Evolutionary conservation across 2,329 filamentous ascomycete species (phyloP).

Genomic region (Sclerotinia glacialis): DNA sequence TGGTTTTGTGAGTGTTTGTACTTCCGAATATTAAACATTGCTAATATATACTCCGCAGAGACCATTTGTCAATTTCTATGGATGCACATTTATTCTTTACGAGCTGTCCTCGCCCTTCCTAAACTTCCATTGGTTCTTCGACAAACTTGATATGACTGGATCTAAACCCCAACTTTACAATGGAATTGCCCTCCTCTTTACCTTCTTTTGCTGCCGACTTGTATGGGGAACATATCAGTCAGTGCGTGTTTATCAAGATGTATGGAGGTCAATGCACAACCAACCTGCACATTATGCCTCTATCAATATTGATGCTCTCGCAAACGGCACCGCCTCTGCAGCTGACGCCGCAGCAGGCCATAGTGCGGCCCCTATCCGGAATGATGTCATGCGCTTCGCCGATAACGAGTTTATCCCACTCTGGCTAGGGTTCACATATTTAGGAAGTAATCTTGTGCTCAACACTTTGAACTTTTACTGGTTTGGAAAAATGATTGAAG

Average conservation of each 20-base stretch:
- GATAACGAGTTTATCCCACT: constrained; percentile 56
- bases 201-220: constrained; percentile 74
- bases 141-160: constrained; percentile 80
- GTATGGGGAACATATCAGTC: constrained; percentile 76
- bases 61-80: constrained; percentile 83
- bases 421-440: constrained; percentile 68
- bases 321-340: constrained; percentile 40
- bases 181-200: constrained; percentile 66
- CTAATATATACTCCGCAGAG: constrained; percentile 49
- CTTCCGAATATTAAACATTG: background rate
- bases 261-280: constrained; percentile 58
- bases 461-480: constrained; percentile 80
- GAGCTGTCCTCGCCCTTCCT: constrained; percentile 82
- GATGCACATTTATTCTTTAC: constrained; percentile 77
- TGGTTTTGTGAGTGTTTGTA: constrained; percentile 65
- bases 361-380: constrained; percentile 33
- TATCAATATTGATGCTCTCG: constrained; percentile 39
- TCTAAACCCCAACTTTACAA: constrained; percentile 72
- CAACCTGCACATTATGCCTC: constrained; percentile 39
- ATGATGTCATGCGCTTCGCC: constrained; percentile 51
- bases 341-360: constrained; percentile 38
- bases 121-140: constrained; percentile 90
- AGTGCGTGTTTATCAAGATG: constrained; percentile 65
- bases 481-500: constrained; percentile 84
- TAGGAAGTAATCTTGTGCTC: constrained; percentile 67